Evolutionary conservation across 2,329 filamentous ascomycete genomes (phyloP), one percentile per base, ranked within the genome.

Genomic region (Colletotrichum caudatum): DNA sequence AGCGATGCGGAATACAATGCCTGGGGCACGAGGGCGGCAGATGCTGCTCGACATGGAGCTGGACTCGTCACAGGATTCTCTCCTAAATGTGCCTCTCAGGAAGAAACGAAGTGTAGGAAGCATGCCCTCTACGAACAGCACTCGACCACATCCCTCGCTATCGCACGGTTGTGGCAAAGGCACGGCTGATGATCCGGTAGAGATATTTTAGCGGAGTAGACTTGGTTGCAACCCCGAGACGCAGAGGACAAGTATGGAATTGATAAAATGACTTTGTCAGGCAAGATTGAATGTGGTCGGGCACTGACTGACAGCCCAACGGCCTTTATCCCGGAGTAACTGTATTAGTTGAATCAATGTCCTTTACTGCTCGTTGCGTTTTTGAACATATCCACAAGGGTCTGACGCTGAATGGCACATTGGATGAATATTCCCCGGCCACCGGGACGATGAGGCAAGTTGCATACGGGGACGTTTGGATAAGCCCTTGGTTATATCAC

Each of bases 161-260:
- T 12, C 33, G 8, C 2, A 9, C 26, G 33, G 59, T 16, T 3
- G 16, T 5, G 60, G 46, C 14, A 58, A 41, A 14, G 54, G 54
- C 5, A 63, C 60, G 12, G 46, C n/a, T 16, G 46, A 63, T n/a
- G 46, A 63, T 20, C 60, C 60, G 12, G 18, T 63, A 16, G 59
- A 51, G 33, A 39, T 53, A 33, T 20, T 5, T 9, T 51, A 41
- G 35, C 33, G 44, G 29, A n/a, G 20, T 3, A 26, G 3, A 14
- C 2, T 16, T 2, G 12, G 5, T 16, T 51, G 23, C 23, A 12
- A 26, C 3, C 5, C 6, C 29, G 50, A 14, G 26, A 53, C 23
- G 18, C 11, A 26, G 5, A 26, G 16, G 46, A 14, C 11, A 26
- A 26, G n/a, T 51, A 51, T 26, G 23, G 48, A 12, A 16, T 51